Evolutionary conservation across 352 stramenopile species (phyloP), one percentile per base, ranked within the genome.

Genomic region (Phytophthora sansomeana): DNA sequence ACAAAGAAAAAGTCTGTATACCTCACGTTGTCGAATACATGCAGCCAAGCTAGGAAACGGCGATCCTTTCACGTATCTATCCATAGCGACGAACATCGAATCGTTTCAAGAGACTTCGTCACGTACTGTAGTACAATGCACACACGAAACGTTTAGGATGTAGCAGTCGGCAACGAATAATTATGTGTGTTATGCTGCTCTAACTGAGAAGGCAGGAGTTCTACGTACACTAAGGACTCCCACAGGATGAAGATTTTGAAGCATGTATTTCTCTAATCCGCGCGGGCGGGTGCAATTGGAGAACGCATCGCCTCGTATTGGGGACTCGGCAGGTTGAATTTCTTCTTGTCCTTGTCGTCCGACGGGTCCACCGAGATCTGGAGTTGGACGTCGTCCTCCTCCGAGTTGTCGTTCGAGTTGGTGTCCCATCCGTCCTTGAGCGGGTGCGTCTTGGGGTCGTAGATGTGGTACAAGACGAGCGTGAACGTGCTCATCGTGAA

Each of bases 401-500:
- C 51, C 36, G 52, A 61, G 49, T 72, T 60, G 3, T 52, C 50
- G 39, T 57, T 60, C 21, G 49, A 51, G 49, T 67, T 57, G 3
- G 35, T 51, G 43, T 72, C 57, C 63, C 57, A 69, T 13, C 39
- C 58, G 11, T 73, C 65, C 38, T 69, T 58, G 17, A 69, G 58
- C 30, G 64, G 58, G 21, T 72, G 58, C 4, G 63, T 63, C 30
- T 67, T 72, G 0, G 69, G 69, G 42, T 73, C 58, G 66, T 75
- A 75, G 13, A 73, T 58, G 33, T 61, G 52, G 53, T 75, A 78
- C 46, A 78, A 16, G 6, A 78, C 55, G 2, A 75, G 56, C 47
- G 65, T 74, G 36, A 69, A 69, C 10, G 63, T 70, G 46, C 49
- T 70, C 46, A 78, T 70, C 17, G 65, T 39, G 33, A 78, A 66